A percentile compares a stretch with the other conserved stretches of the same genome.
Conservation (phyloP, 2,329 filamentous ascomycete species). For the Moelleriella libera region DNA sequence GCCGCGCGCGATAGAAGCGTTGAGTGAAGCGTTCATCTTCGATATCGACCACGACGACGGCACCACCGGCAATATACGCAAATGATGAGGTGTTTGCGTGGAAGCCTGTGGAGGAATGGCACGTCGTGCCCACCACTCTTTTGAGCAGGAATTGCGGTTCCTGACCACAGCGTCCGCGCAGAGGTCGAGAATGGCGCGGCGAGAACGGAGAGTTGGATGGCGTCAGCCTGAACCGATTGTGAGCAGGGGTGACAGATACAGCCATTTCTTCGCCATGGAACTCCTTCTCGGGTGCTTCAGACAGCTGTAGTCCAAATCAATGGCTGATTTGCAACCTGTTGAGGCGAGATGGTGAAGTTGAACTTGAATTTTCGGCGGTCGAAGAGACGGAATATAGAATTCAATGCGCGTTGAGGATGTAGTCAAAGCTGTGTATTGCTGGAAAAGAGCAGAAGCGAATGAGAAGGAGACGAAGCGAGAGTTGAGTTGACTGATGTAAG, state of each 20-base stretch:
- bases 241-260: constrained; percentile 33
- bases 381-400: too few relatives aligned
- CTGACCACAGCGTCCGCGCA: constrained; percentile 32
- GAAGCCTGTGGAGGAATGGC: constrained; percentile 71
- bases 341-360: neutral
- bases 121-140: constrained; percentile 84
- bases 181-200: constrained; percentile 48
- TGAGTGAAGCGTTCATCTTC: constrained; percentile 56
- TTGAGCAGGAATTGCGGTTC: constrained; percentile 57
- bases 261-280: constrained; percentile 45
- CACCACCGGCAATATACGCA: constrained; percentile 84
- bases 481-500: neutral
- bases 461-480: neutral
- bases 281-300: constrained; percentile 6
- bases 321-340: neutral
- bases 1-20: constrained; percentile 81
- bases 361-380: neutral
- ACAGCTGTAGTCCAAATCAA: neutral
- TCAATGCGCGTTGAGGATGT: too few relatives aligned
- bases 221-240: constrained; percentile 52
- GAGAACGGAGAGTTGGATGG: constrained; percentile 64
- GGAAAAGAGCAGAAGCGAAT: neutral
- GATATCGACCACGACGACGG: constrained; percentile 78
- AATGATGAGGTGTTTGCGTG: constrained; percentile 67
- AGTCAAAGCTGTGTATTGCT: neutral